Base-by-base conservation (phyloP, 345 rosid species). In the Linum trigynum region DNA sequence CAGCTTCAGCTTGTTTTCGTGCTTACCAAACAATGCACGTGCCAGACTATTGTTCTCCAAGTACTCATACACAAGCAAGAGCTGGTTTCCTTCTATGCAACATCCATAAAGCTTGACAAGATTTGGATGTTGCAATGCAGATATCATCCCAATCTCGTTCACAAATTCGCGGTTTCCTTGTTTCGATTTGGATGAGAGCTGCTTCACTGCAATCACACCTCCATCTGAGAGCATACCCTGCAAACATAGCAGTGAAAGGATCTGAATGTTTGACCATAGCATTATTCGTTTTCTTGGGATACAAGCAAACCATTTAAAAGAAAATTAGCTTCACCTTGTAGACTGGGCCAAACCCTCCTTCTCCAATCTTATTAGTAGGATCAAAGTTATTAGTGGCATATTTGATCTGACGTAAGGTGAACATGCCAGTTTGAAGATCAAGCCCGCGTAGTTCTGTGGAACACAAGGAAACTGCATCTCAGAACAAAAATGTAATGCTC, bases 261-360 rank as follows among this genome's bases (percentile, higher is more conserved):
- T 55, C 32, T 23, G 32, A 23, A 23, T 23, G 32, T 23, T 23
- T 23, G 32, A 23, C 32, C 32, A 23, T 23, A 0, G 32, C 32
- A 23, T 23, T 23, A 23, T 23, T 23, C 32, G 1, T 23, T 23
- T 23, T 23, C 32, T 14, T 6, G 62, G 39, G 55, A 7, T 39
- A 23, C 32, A 23, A 38, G 3, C 58, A 14, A 5, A 12, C 17
- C 5, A 57, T 10, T 36, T 38, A 32, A 16, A 58, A 65, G 32
- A 23, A 23, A 23, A 23, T 23, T 23, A 23, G 32, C 17, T 16
- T 66, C 77, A 91, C 95, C 95, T 87, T 89, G 83, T 79, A 89
- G 51, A 92, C 98, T 17, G 96, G 88, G 37, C 98, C 92, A 66
- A 92, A 92, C 42, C 92, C 98, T 79, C 98, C 96, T 82, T 92